Base-by-base conservation (phyloP, 2,329 filamentous ascomycete genomes). In the Stenocarpella maydis region DNA sequence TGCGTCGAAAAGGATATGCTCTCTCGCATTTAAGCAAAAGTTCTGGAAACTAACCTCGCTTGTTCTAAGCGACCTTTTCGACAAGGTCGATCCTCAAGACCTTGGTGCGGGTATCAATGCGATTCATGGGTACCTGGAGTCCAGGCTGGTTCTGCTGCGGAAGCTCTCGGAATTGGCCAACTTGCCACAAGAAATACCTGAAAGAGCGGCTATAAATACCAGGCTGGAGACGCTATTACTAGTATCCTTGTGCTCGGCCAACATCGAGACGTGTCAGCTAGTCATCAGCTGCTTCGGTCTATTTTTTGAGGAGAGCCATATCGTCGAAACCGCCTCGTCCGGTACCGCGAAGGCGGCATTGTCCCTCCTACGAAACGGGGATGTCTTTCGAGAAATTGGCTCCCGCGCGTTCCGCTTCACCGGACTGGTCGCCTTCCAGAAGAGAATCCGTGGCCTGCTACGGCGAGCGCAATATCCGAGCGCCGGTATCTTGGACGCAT, bases 401-500 rank as follows among this genome's bases (percentile, higher is more conserved):
- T 90, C 89, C 1, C 86, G 85, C 50, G 85, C 84, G 1, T 92
- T 91, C 74, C 84, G 88, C 34, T 90, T 92, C 74, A 92, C 90
- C 9, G 90, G 90, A 1, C 79, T 91, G 9, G 90, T 92, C 14
- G 90, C 90, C 2, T 92, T 92, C 74, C 90, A 92, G 73, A 91
- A 91, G 75, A 84, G 90, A 49, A 83, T 90, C 39, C 85, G 90
- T 53, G 83, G 84, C 15, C 82, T 91, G 39, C 76, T 92, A 26
- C 82, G 88, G 28, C 85, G 85, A 58, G 87, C 91, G 80, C 84
- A 87, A 60, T 86, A 85, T 72, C 90, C 90, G 24, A 90, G 88
- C 14, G 81, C 82, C n/a, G 89, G 89, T n/a, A 91, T 92, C 65
- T 79, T 92, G 34, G 85, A 86, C 68, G 89, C 90, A 3, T 92